Evolutionary conservation across 192 early-diverging fungal genomes (phyloP).

Genomic region (Rhizophagus prolifer): DNA sequence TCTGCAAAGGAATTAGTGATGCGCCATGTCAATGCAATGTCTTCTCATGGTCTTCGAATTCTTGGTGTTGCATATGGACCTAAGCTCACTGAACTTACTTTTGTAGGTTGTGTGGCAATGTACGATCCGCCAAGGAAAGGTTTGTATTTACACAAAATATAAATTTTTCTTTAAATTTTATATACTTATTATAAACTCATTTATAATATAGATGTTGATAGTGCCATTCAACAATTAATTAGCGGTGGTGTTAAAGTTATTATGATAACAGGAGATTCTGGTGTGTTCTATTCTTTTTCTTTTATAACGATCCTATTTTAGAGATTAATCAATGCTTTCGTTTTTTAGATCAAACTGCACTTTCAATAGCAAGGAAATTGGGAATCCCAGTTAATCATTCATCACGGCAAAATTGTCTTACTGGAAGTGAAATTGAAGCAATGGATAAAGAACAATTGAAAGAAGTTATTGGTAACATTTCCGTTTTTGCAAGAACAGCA

Average conservation of each 20-base stretch:
- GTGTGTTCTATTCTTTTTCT: conserved; percentile 31
- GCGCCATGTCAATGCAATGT: conserved; percentile 64
- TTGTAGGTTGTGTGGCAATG: conserved; percentile 87
- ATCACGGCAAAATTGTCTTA: conserved; percentile 62
- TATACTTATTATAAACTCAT: neutral
- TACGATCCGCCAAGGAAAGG: conserved; percentile 84
- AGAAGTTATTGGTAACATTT: conserved; percentile 57
- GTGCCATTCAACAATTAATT: conserved; percentile 69
- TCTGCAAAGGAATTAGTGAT: conserved; percentile 57
- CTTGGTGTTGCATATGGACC: conserved; percentile 80
- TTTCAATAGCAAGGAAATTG: conserved; percentile 83
- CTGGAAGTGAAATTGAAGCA: conserved; percentile 67
- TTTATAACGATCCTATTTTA: neutral
- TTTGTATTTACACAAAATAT: neutral
- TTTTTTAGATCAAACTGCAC: conserved; percentile 72
- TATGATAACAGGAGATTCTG: conserved; percentile 98
- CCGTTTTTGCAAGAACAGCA: conserved; percentile 80
- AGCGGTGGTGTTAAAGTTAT: conserved; percentile 82
- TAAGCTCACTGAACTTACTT: conserved; percentile 55
- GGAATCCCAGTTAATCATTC: conserved; percentile 73
- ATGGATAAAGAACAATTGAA: conserved; percentile 66
- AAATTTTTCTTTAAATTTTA: too few species aligned
- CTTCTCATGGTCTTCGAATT: conserved; percentile 79
- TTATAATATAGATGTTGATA: conserved; percentile 53
- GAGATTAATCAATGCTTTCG: conserved; percentile 28